Conservation (phyloP, 2,329 filamentous ascomycete genomes). For the Cytospora mali region DNA sequence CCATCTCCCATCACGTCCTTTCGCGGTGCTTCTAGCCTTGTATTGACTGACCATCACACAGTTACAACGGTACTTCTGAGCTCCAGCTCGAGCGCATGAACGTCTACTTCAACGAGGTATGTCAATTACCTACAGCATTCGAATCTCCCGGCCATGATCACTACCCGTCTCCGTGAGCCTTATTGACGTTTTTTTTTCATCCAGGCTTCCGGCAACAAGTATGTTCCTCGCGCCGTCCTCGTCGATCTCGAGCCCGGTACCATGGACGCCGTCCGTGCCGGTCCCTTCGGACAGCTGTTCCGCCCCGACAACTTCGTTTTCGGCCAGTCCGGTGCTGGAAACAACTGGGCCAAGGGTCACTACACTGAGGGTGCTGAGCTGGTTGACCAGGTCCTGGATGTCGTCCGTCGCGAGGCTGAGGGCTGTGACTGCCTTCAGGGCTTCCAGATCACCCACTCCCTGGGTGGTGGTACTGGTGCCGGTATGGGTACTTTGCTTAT, state of each 20-base stretch:
- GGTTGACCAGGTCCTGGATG: constrained; percentile 96
- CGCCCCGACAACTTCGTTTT: constrained; percentile 99
- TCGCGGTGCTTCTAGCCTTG: constrained; percentile 5
- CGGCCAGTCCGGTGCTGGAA: constrained; percentile 98
- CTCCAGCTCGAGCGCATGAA: constrained; percentile 99
- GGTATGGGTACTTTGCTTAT: constrained; percentile 99
- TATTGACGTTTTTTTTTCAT: constrained; percentile 26
- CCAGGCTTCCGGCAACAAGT: constrained; percentile 96
- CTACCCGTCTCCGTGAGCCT: neutral
- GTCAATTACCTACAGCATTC: constrained; percentile 27
- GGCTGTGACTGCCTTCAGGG: constrained; percentile 99
- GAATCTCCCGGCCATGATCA: neutral
- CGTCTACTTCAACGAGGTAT: constrained; percentile 88
- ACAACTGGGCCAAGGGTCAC: constrained; percentile 99
- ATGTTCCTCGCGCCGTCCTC: constrained; percentile 97
- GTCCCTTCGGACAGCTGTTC: constrained; percentile 98
- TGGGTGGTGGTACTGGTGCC: constrained; percentile 99
- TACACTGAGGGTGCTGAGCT: constrained; percentile 99
- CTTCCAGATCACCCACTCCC: constrained; percentile 99
- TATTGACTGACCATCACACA: constrained; percentile 43
- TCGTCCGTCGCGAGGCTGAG: constrained; percentile 98
- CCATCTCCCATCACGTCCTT: neutral
- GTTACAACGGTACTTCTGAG: constrained; percentile 97
- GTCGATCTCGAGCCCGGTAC: constrained; percentile 99
- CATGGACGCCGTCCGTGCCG: constrained; percentile 98